Conservation (phyloP, 441 rosid species). For the Jatropha multifida region DNA sequence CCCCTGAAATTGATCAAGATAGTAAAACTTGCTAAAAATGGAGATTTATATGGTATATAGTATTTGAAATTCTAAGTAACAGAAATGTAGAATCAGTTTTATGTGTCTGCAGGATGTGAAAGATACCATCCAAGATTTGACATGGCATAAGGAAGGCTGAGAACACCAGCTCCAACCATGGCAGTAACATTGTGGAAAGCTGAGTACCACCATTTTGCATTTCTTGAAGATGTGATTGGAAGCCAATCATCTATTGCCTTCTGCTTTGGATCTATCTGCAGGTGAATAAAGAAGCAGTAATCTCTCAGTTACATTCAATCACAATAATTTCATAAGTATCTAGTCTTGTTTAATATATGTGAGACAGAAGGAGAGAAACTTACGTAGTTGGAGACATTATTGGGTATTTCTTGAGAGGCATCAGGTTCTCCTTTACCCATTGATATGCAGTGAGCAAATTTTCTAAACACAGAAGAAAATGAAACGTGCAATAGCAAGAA, state of each 20-base stretch:
- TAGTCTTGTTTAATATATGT: too few species aligned
- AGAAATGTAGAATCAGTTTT: too few species aligned
- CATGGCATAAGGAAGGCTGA: conserved; percentile 86
- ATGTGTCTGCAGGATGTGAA: neutral
- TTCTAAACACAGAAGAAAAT: neutral
- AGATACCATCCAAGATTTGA: conserved; percentile 69
- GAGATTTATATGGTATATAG: neutral
- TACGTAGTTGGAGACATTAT: conserved; percentile 20
- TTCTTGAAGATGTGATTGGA: conserved; percentile 70
- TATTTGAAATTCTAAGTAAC: too few species aligned
- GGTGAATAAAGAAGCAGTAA: neutral
- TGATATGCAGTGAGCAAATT: neutral
- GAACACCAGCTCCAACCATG: conserved; percentile 93
- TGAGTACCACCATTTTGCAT: conserved; percentile 89
- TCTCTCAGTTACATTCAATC: neutral
- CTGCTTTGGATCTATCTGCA: conserved; percentile 36
- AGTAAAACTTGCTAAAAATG: neutral
- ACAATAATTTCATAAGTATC: neutral
- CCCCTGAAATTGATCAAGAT: conserved; percentile 47
- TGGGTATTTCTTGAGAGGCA: neutral
- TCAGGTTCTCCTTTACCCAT: conserved; percentile 32
- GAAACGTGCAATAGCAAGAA: neutral
- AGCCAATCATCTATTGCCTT: conserved; percentile 71
- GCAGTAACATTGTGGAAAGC: conserved; percentile 96
- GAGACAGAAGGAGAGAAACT: conserved; percentile 11